These are phyloP conservation scores for Bocquillonia castaneifolia DNA, from an alignment of 441 rosid genomes.

Conservation along the genomic window DNA sequence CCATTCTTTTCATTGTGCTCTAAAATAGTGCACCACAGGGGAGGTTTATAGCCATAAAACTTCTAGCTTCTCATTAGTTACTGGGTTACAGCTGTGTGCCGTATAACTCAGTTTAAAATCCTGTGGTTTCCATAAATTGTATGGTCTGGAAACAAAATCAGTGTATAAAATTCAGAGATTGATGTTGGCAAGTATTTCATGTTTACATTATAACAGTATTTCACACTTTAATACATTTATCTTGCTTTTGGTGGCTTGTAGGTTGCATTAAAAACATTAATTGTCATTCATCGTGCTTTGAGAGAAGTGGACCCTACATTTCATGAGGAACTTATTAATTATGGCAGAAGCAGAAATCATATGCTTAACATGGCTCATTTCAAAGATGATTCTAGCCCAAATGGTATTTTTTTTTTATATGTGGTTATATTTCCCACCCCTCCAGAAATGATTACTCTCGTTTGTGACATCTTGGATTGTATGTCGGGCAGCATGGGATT, in stretches of 20 bases:
- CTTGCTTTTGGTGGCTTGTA: conserved; percentile 27
- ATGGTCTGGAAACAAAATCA: not conserved
- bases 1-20: not conserved
- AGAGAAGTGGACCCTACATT: conserved; percentile 98
- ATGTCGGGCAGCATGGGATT: conserved; percentile 76
- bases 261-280: conserved; percentile 93
- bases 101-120: not conserved
- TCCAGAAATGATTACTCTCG: conserved; percentile 8
- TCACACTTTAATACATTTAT: not conserved
- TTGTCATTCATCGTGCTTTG: conserved; percentile 88
- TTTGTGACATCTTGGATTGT: conserved; percentile 24
- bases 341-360: conserved; percentile 79
- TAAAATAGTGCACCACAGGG: not conserved
- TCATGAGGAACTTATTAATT: conserved; percentile 88
- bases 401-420: conserved; percentile 47
- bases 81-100: not conserved
- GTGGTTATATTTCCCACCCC: too few relatives aligned
- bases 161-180: not conserved
- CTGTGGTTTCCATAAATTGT: not conserved
- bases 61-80: not conserved
- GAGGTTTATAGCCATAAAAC: not conserved
- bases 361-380: conserved; percentile 96
- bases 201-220: not conserved
- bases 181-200: not conserved
- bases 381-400: conserved; percentile 93